Conservation (phyloP, 2,329 filamentous ascomycete genomes). For the Clonostachys rosea region DNA sequence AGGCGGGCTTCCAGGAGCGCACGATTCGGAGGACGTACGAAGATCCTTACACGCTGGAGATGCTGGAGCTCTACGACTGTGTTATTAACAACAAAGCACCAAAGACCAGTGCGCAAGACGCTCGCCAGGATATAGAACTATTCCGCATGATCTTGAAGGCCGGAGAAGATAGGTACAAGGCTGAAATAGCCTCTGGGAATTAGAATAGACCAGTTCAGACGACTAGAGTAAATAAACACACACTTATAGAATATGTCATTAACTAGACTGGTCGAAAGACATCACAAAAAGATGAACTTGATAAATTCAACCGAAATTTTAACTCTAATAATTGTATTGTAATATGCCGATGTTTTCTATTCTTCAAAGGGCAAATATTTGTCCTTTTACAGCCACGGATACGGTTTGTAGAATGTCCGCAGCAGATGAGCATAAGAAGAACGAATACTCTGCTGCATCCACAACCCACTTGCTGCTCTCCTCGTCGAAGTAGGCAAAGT, state of each 20-base stretch:
- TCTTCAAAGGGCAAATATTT: too few relatives aligned
- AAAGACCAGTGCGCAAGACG: slow-evolving; percentile 20
- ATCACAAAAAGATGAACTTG: too few relatives aligned
- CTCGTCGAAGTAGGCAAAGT: slow-evolving; percentile 19
- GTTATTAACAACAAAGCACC: slow-evolving; percentile 9
- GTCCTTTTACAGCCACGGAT: neutral
- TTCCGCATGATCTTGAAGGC: slow-evolving; percentile 19
- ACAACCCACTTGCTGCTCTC: slow-evolving; percentile 15
- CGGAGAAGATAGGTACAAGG: neutral
- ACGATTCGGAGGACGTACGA: slow-evolving; percentile 36
- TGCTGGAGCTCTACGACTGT: slow-evolving; percentile 23
- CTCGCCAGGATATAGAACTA: slow-evolving; percentile 19
- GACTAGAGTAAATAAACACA: too few relatives aligned
- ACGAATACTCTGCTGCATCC: slow-evolving; percentile 13
- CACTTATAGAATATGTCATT: too few relatives aligned
- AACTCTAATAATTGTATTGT: too few relatives aligned
- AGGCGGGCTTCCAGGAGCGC: slow-evolving; percentile 28
- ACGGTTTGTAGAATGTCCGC: slow-evolving; percentile 5
- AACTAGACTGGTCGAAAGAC: too few relatives aligned
- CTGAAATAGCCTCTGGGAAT: neutral
- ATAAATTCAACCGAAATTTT: too few relatives aligned
- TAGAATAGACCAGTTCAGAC: neutral
- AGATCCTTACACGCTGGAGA: slow-evolving; percentile 30
- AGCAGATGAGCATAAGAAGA: slow-evolving; percentile 16
- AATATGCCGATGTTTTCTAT: too few relatives aligned